A percentile compares a stretch with the other conserved stretches of the same genome.
phyloP scores from a whole-genome alignment of 306 rosid genomes.

The Inga leiocalycina region DNA sequence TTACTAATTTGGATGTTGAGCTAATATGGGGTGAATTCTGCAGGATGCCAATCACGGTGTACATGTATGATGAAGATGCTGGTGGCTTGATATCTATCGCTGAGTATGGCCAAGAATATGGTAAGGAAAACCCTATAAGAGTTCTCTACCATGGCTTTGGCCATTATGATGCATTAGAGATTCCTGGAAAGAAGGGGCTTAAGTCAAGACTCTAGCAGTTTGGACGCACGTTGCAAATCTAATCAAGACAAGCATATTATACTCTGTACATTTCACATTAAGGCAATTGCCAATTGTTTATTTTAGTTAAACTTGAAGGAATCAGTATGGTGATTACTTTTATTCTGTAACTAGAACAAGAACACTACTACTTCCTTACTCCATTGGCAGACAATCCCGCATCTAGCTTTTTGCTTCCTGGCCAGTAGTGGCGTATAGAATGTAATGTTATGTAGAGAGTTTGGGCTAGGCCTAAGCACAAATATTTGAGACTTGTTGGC shows the following conservation, averaged over 20 bases:
- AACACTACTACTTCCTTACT: not conserved
- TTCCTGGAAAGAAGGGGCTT: slow-evolving; percentile 52
- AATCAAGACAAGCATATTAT: slow-evolving; percentile 14
- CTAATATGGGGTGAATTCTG: slow-evolving; percentile 28
- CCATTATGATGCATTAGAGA: slow-evolving; percentile 85
- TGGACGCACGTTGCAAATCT: slow-evolving; percentile 16
- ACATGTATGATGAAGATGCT: slow-evolving; percentile 79
- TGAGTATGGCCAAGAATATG: slow-evolving; percentile 91
- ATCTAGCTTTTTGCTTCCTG: not conserved
- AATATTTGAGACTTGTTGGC: not conserved
- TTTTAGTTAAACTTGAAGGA: slow-evolving; percentile 1
- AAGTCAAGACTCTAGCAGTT: slow-evolving; percentile 55
- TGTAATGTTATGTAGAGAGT: not conserved
- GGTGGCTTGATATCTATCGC: slow-evolving; percentile 93
- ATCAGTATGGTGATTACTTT: not conserved
- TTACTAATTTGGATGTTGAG: slow-evolving; percentile 23
- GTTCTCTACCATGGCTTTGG: slow-evolving; percentile 94
- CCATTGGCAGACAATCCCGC: not conserved
- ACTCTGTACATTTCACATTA: not conserved
- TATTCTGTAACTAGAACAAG: not conserved
- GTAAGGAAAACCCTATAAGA: slow-evolving; percentile 71
- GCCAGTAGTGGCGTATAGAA: not conserved
- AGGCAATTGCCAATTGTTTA: not conserved
- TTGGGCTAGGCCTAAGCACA: not conserved
- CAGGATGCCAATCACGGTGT: slow-evolving; percentile 96